Base-by-base conservation (phyloP, 2,329 filamentous ascomycete species). In the Niveomyces coronatus region DNA sequence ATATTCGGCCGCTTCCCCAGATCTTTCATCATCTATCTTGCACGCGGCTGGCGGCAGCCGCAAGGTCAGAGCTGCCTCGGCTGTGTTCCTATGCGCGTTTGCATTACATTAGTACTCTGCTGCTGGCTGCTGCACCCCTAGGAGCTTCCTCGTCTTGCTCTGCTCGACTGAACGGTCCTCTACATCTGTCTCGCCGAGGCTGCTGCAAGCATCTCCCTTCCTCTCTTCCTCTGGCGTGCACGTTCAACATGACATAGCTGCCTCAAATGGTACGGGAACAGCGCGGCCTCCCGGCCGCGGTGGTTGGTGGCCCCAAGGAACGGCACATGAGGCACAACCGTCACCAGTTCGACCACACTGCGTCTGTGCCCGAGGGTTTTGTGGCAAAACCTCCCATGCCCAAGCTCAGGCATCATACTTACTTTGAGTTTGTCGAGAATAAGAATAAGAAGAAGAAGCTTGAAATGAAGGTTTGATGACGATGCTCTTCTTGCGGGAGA, bases 371-470 rank as follows among this genome's bases (percentile, higher is more conserved):
- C 11, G 43, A 49, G 18, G 53, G 50, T 34, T 53, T 65, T 37
- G 55, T 60, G 35, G 60, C 61, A 32, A 64, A 59, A 42, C 59
- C 56, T 31, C 47, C 55, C 18, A 41, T 58, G 11, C 58, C 67
- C 24, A 71, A 65, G 43, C 57, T 65, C 30, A 76, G 76, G 50
- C 72, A 81, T 53, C 68, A 73, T 47, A 68, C 71, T 11, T 79
- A 76, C 50, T 77, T 76, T 49, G 76, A 81, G 55, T 67, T 78
- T 44, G 70, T 78, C 43, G 71, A 79, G 49, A 81, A 81, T 50
- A 67, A 67, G 41, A 70, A 79, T 46, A 75, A 71, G 53, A 79
- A 76, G 55, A 74, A 74, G 58, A 79, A 75, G 50, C 65, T 81
- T 35, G 74, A 80, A 51, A 69, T 70, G 45, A 48, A 76, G 71